Evolutionary conservation across 1,139 yeast genomes (phyloP).

Genomic region (Taphrina populina): DNA sequence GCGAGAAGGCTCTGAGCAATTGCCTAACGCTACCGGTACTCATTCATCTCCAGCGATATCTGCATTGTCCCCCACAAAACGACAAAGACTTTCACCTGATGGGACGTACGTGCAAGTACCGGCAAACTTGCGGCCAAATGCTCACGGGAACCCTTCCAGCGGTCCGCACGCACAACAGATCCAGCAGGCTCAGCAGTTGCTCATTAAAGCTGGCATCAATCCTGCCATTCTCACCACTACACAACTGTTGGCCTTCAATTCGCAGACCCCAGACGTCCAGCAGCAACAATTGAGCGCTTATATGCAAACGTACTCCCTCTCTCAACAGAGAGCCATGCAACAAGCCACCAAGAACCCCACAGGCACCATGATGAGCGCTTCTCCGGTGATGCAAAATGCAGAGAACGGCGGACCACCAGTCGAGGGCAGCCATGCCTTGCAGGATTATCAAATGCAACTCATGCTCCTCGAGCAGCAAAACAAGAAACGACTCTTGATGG

Average conservation of each 20-base stretch:
- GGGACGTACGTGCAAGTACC: conserved; percentile 42
- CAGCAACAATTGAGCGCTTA: conserved; percentile 36
- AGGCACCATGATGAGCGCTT: conserved; percentile 21
- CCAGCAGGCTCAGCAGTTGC: conserved; percentile 43
- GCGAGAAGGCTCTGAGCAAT: conserved; percentile 17
- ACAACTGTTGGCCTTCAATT: conserved; percentile 38
- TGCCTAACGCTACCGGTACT: not conserved
- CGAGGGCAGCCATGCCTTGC: conserved; percentile 49
- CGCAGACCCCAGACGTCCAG: conserved; percentile 36
- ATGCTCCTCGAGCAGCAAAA: conserved; percentile 71
- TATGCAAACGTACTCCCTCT: conserved; percentile 38
- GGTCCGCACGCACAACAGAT: conserved; percentile 11
- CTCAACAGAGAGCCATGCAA: conserved; percentile 42
- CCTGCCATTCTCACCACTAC: conserved; percentile 36
- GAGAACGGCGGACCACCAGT: conserved; percentile 23
- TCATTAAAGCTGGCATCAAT: conserved; percentile 41
- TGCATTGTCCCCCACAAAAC: conserved; percentile 45
- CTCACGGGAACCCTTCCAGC: conserved; percentile 9
- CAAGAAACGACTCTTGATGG: conserved; percentile 52
- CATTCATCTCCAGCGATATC: conserved; percentile 35
- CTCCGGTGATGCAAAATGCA: conserved; percentile 30
- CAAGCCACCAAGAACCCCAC: conserved; percentile 39
- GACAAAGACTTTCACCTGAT: conserved; percentile 47
- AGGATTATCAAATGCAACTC: conserved; percentile 74
- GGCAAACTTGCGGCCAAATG: conserved; percentile 3